Conservation (phyloP, 768 basidiomycete genomes). For the Pisolithus microcarpus region DNA sequence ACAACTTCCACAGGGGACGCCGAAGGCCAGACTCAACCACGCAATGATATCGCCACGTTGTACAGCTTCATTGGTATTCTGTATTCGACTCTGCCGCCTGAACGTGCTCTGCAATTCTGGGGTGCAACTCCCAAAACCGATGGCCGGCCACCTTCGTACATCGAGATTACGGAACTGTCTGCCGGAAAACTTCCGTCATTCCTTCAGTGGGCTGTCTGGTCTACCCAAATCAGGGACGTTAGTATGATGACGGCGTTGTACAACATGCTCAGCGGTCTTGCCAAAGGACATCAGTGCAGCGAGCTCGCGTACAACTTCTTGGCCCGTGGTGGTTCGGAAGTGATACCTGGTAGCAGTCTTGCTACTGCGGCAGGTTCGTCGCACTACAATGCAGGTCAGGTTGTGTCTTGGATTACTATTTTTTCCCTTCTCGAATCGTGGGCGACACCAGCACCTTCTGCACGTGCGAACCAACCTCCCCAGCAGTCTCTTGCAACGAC, state of each 20-base stretch:
- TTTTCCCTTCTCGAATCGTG: constrained; percentile 73
- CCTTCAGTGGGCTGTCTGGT: constrained; percentile 87
- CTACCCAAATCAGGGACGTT: constrained; percentile 64
- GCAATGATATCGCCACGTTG: constrained; percentile 80
- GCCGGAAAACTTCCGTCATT: constrained; percentile 64
- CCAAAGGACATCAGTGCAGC: constrained; percentile 79
- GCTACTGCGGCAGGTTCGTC: constrained; percentile 34
- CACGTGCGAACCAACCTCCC: constrained; percentile 38
- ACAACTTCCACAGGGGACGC: constrained; percentile 35
- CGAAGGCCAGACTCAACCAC: constrained; percentile 44
- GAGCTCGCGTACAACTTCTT: constrained; percentile 87
- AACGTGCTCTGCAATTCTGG: constrained; percentile 85
- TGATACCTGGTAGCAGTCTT: constrained; percentile 52
- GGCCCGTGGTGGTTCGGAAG: constrained; percentile 65
- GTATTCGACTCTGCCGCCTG: constrained; percentile 65
- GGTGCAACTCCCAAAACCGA: constrained; percentile 48
- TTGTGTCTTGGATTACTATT: constrained; percentile 72
- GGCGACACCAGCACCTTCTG: constrained; percentile 46
- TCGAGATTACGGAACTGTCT: constrained; percentile 55
- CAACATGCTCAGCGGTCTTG: constrained; percentile 81
- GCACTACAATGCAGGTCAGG: constrained; percentile 40
- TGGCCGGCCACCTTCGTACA: constrained; percentile 38
- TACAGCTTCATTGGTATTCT: constrained; percentile 80
- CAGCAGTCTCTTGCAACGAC: constrained; percentile 32
- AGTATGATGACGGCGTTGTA: constrained; percentile 75